Percentiles rank a stretch among this genome's conserved stretches.
These are phyloP conservation scores for Triadica sebifera DNA, from an alignment of 345 rosid genomes.

Conservation along the genomic window DNA sequence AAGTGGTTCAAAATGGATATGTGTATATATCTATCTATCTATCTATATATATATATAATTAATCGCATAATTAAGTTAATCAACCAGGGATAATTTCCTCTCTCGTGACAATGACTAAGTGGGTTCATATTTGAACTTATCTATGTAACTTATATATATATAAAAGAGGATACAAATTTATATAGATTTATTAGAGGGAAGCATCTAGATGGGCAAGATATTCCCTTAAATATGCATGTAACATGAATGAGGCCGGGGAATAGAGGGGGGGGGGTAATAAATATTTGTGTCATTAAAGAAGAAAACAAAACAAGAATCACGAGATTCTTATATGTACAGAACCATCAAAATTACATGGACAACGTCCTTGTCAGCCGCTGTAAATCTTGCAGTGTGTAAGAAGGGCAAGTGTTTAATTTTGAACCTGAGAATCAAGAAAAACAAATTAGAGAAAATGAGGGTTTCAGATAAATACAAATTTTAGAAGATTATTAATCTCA, in stretches of 20 bases:
- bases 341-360: slow-evolving; percentile 24
- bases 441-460: background rate
- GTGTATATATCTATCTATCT: no score
- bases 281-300: slow-evolving; percentile 4
- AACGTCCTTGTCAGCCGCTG: slow-evolving; percentile 59
- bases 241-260: slow-evolving; percentile 17
- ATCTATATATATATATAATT: no score
- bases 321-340: slow-evolving; percentile 40
- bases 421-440: slow-evolving; percentile 15
- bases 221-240: slow-evolving; percentile 32
- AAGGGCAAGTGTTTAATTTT: no score
- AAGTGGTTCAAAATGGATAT: slow-evolving; percentile 16
- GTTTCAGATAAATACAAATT: slow-evolving; percentile 12
- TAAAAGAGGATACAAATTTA: background rate
- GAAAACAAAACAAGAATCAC: slow-evolving; percentile 48
- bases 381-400: slow-evolving; percentile 25
- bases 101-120: slow-evolving; percentile 5
- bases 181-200: slow-evolving; percentile 5
- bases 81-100: background rate
- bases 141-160: background rate
- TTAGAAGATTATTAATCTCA: slow-evolving; percentile 25
- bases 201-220: slow-evolving; percentile 5
- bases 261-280: slow-evolving; percentile 21
- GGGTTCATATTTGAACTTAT: slow-evolving; percentile 1
- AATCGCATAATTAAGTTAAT: slow-evolving; percentile 24